A percentile compares a stretch with the other conserved stretches of the same genome.
phyloP scores from a whole-genome alignment of 345 rosid species.

The Citrus trifoliata region DNA sequence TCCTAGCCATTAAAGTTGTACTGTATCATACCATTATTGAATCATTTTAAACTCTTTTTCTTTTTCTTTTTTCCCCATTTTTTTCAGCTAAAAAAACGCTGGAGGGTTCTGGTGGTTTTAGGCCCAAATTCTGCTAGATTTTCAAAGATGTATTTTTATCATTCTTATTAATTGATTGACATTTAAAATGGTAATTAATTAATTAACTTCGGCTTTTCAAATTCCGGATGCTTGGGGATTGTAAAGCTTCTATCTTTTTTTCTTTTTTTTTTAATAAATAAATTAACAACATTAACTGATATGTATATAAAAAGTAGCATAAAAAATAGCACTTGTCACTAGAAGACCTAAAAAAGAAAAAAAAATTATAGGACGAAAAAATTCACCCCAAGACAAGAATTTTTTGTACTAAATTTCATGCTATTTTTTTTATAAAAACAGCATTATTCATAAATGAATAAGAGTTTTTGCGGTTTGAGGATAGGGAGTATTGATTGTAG shows the following conservation, averaged over 20 bases:
- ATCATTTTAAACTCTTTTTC: background rate
- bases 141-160: background rate
- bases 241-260: background rate
- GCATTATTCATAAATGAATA: too few relatives aligned
- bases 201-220: background rate
- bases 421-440: too few relatives aligned
- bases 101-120: background rate
- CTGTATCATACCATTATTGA: background rate
- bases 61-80: background rate
- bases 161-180: background rate
- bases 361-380: too few relatives aligned
- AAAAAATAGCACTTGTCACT: too few relatives aligned
- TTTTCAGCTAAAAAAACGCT: background rate
- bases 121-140: background rate
- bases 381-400: rapidly evolving
- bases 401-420: too few relatives aligned
- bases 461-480: too few relatives aligned
- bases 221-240: background rate
- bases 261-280: too few relatives aligned
- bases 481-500: too few relatives aligned
- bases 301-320: too few relatives aligned
- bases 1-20: background rate
- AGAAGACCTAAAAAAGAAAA: too few relatives aligned
- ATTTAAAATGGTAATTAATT: background rate
- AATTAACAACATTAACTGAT: too few relatives aligned